Evolutionary conservation across 192 early-diverging fungal genomes (phyloP), one percentile per base, ranked within the genome.

Genomic region (Umbelopsis vinacea): DNA sequence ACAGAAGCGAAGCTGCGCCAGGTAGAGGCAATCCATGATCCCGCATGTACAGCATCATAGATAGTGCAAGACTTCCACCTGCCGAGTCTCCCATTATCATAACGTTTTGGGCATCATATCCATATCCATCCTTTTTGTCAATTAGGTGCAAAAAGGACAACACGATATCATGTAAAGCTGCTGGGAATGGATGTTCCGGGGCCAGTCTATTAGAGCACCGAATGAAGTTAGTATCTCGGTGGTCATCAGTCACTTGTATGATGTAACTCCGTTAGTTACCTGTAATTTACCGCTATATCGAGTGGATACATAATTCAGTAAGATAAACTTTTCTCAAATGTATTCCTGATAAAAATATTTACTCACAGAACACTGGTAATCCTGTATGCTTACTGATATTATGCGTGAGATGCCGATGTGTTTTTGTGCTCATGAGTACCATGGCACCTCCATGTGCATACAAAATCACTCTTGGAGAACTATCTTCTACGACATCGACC

Each of bases 1-100:
- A 90, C 3, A 92, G 66, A 22, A 91, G 81, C 38, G 86, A n/a
- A 21, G 83, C 80, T 21, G 88, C 89, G 57, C 86, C 82, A 7
- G 86, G 73, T n/a, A 57, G 57, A 6, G 83, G 46, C 54, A 85
- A 40, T 2, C 79, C 74, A 22, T 84, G 77, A 53, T 92, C 89
- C 9, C 88, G 76, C 26, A 91, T 77, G 60, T 89, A 87, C 73
- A 89, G 79, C 46, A 88, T 57, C 78, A 92, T 46, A 17, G 86
- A 82, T n/a, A 93, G 40, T 10, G 75, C 68, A 48, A 93, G 69
- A 46, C 91, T 89, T n/a, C 90, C 90, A 23, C 92, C 92, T 0
- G 92, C 87, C 71, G 89, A 89, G 69, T 93, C 92, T 12, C 92
- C 92, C 12, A 86, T 84, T 35, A 90, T 63, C 2, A 89, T 78